These are phyloP conservation scores for Isatis lusitanica DNA, from an alignment of 441 rosid genomes.

Conservation along the genomic window DNA sequence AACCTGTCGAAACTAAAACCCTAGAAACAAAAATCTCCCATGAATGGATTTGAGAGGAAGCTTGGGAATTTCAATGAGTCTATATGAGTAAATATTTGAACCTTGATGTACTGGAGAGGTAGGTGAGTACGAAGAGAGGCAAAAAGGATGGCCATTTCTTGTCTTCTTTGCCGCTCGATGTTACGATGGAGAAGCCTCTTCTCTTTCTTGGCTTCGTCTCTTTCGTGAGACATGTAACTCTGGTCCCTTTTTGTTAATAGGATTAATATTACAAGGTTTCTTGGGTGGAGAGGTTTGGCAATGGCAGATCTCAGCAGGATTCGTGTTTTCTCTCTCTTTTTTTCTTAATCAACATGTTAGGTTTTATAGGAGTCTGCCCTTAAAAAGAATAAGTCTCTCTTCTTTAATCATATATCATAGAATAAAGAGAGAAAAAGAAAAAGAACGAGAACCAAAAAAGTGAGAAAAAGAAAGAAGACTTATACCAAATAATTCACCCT, in stretches of 20 bases:
- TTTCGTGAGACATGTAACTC: neutral
- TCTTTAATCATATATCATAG: neutral
- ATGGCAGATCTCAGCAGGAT: constrained; percentile 34
- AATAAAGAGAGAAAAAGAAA: neutral
- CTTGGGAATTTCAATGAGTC: neutral
- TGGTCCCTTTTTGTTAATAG: neutral
- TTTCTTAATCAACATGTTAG: neutral
- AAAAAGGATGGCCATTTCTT: constrained; percentile 63
- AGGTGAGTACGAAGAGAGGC: constrained; percentile 60
- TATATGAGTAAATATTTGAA: neutral
- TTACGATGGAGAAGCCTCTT: constrained; percentile 61
- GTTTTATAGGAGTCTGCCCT: neutral
- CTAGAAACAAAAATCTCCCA: neutral
- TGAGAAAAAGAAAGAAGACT: neutral
- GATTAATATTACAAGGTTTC: constrained; percentile 9
- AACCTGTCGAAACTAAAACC: constrained; percentile 9
- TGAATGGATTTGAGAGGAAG: neutral
- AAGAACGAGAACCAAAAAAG: too few relatives aligned
- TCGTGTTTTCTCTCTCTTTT: neutral
- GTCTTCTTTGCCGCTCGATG: constrained; percentile 63
- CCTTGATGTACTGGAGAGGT: constrained; percentile 70
- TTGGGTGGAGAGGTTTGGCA: neutral
- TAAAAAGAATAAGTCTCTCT: neutral
- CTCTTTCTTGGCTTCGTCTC: neutral
- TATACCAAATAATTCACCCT: constrained; percentile 10